Conservation (phyloP, 179 eudicot species). For the Nepenthes alata region DNA sequence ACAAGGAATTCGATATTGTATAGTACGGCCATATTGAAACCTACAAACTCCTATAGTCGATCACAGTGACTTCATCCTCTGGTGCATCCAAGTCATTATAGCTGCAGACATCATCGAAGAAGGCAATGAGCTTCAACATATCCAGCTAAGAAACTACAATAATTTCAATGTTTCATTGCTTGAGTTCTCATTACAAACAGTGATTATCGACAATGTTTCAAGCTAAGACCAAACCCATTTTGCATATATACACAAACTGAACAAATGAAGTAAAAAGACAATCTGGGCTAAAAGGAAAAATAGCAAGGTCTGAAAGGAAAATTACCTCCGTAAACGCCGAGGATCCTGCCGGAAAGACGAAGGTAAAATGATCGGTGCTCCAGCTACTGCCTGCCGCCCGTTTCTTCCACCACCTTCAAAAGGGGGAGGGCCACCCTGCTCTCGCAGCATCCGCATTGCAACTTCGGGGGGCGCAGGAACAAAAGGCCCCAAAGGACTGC, state of each 20-base stretch:
- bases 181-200: too few relatives aligned
- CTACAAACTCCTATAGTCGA: slow-evolving; percentile 91
- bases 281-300: neutral
- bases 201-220: too few relatives aligned
- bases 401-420: slow-evolving; percentile 74
- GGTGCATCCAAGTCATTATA: slow-evolving; percentile 97
- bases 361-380: slow-evolving; percentile 68
- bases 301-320: neutral
- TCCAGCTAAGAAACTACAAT: too few relatives aligned
- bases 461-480: slow-evolving; percentile 99
- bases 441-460: slow-evolving; percentile 89
- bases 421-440: slow-evolving; percentile 77
- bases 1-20: too few relatives aligned
- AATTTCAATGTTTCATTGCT: too few relatives aligned
- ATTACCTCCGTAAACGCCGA: slow-evolving; percentile 78
- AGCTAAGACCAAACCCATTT: too few relatives aligned
- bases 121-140: neutral
- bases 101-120: slow-evolving; percentile 30
- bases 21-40: neutral
- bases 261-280: too few relatives aligned
- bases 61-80: slow-evolving; percentile 98
- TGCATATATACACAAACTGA: too few relatives aligned
- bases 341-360: slow-evolving; percentile 86
- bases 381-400: slow-evolving; percentile 46
- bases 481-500: slow-evolving; percentile 96